phyloP scores from a whole-genome alignment of 176 grass and related monocot genomes.

The Poa pratensis region DNA sequence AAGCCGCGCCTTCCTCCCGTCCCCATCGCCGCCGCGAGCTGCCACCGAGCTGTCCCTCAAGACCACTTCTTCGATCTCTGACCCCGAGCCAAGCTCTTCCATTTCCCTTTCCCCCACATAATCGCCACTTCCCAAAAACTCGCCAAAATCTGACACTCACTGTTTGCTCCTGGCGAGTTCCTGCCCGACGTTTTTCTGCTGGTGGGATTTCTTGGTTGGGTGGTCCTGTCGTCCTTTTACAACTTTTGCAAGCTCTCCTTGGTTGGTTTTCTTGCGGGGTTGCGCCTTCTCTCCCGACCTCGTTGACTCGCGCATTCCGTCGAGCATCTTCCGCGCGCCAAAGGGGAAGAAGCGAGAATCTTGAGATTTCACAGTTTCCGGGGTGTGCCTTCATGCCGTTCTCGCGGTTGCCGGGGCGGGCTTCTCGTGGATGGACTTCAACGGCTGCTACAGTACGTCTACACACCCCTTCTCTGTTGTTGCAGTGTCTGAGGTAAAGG shows the following conservation, averaged over 20 bases:
- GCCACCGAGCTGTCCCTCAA: conserved; percentile 4
- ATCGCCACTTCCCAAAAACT: not conserved
- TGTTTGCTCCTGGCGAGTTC: not conserved
- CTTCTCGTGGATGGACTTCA: conserved; percentile 46
- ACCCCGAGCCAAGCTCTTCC: not conserved
- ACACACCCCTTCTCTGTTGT: not conserved
- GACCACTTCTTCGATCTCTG: conserved; percentile 1
- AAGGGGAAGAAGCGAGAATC: not conserved
- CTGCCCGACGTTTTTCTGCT: not conserved
- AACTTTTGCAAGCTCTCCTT: not conserved
- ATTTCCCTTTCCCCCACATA: not conserved
- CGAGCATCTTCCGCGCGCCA: conserved; percentile 27
- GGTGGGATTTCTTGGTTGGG: conserved; percentile 22
- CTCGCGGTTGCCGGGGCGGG: not conserved
- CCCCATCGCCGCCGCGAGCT: conserved; percentile 14
- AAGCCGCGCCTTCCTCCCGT: not conserved
- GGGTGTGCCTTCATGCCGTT: conserved; percentile 4
- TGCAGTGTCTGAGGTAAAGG: not conserved
- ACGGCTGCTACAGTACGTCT: conserved; percentile 46
- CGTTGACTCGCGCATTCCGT: conserved; percentile 48
- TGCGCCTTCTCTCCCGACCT: not conserved
- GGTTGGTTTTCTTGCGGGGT: not conserved
- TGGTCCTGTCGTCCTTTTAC: conserved; percentile 21
- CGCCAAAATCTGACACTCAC: not conserved
- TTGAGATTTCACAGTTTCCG: not conserved